A percentile compares a stretch with the other conserved stretches of the same genome.
These are phyloP conservation scores for Articulospora tetracladia DNA, from an alignment of 495 filamentous ascomycete species.

Conservation along the genomic window DNA sequence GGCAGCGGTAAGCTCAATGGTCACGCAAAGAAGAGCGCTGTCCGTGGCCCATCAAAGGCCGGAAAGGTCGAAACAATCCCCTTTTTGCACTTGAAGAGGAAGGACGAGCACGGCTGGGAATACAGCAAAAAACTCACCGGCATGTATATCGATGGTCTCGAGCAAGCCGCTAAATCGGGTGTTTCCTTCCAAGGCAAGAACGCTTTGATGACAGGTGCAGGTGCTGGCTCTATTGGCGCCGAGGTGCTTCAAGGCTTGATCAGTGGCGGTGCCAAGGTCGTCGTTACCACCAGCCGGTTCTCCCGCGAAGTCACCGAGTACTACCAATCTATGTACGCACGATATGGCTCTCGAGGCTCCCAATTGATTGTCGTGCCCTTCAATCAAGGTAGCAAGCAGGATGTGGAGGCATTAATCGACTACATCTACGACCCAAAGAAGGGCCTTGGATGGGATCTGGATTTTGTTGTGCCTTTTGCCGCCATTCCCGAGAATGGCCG, in stretches of 20 bases:
- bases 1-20: slow-evolving; percentile 62
- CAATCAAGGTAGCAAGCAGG: slow-evolving; percentile 98
- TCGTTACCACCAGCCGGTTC: slow-evolving; percentile 94
- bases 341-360: slow-evolving; percentile 88
- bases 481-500: slow-evolving; percentile 97
- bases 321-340: slow-evolving; percentile 97
- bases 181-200: slow-evolving; percentile 94
- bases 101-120: slow-evolving; percentile 93
- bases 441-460: slow-evolving; percentile 96
- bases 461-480: slow-evolving; percentile 94
- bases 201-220: slow-evolving; percentile 96
- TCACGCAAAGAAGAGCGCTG: slow-evolving; percentile 57
- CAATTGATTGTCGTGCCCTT: slow-evolving; percentile 97
- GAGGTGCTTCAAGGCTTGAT: slow-evolving; percentile 96
- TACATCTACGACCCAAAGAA: slow-evolving; percentile 98
- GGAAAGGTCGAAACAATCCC: slow-evolving; percentile 96
- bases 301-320: slow-evolving; percentile 98
- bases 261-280: slow-evolving; percentile 91
- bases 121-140: slow-evolving; percentile 98
- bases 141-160: slow-evolving; percentile 84
- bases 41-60: slow-evolving; percentile 55
- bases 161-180: slow-evolving; percentile 80
- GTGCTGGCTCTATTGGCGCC: slow-evolving; percentile 97
- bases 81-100: slow-evolving; percentile 95
- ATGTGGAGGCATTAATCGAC: slow-evolving; percentile 86